These are phyloP conservation scores for Thalassia testudinum DNA, from an alignment of 116 monocot genomes.

Conservation along the genomic window DNA sequence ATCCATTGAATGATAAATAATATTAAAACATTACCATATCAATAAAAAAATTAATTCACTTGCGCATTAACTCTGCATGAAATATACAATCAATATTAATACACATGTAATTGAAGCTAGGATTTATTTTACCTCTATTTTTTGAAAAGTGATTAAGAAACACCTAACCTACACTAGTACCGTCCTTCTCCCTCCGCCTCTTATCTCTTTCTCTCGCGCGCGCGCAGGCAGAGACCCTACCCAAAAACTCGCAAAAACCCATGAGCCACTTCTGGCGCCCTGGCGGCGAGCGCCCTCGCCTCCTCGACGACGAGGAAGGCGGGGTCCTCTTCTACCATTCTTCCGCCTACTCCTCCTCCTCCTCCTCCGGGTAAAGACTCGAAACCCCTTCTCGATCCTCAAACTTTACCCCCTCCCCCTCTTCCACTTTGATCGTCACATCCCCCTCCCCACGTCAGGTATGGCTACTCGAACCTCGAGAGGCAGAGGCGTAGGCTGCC, in stretches of 20 bases:
- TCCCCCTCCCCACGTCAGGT: conserved; percentile 15
- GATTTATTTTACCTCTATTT: too few species aligned
- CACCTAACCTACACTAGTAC: too few species aligned
- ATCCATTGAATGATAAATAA: too few species aligned
- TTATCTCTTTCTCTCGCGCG: too few species aligned
- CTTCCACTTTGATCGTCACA: neutral
- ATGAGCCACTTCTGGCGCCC: conserved; percentile 92
- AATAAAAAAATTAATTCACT: too few species aligned
- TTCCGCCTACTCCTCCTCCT: conserved; percentile 28
- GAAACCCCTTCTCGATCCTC: neutral
- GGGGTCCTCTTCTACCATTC: conserved; percentile 64
- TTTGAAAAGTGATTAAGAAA: too few species aligned
- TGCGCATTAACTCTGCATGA: too few species aligned
- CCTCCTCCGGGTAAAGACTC: conserved; percentile 29
- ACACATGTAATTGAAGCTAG: too few species aligned
- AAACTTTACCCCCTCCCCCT: neutral
- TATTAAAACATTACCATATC: too few species aligned
- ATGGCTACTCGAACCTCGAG: conserved; percentile 52
- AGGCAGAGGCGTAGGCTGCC: conserved; percentile 74
- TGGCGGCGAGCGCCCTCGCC: conserved; percentile 38
- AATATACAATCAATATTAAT: too few species aligned
- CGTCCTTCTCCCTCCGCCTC: too few species aligned
- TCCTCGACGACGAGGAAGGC: conserved; percentile 91
- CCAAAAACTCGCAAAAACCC: neutral
- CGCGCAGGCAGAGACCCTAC: too few species aligned